A percentile compares a stretch with the other conserved stretches of the same genome.
phyloP scores from a whole-genome alignment of 352 stramenopile species.

The Phytophthora pini region DNA sequence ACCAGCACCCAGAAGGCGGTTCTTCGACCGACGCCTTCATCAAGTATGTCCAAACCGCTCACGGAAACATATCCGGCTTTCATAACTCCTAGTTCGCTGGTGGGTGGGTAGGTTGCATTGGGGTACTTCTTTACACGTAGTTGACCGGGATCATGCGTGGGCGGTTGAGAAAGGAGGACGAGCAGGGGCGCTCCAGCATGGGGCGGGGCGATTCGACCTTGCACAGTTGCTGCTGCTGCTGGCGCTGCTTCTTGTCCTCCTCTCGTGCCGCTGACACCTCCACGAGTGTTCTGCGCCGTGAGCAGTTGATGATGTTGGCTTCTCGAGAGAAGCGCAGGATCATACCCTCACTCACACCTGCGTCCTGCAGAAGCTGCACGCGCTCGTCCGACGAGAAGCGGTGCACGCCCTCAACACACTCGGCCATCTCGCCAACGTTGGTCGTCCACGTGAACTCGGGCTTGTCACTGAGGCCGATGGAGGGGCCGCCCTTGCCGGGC shows the following conservation, averaged over 20 bases:
- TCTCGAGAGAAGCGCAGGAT: conserved; percentile 72
- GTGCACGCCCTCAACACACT: conserved; percentile 63
- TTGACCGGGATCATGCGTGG: conserved; percentile 58
- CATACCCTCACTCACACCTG: conserved; percentile 66
- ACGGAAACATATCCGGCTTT: not conserved
- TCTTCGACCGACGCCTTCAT: conserved; percentile 16
- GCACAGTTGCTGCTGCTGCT: conserved; percentile 19
- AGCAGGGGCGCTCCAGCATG: conserved; percentile 38
- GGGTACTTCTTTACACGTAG: conserved; percentile 38
- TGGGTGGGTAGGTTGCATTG: conserved; percentile 5
- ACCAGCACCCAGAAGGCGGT: conserved; percentile 1
- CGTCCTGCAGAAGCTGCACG: conserved; percentile 52
- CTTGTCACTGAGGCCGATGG: conserved; percentile 54
- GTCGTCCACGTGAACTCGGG: conserved; percentile 71
- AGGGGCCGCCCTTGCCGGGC: conserved; percentile 54
- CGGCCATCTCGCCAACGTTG: conserved; percentile 68
- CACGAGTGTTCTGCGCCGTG: conserved; percentile 52
- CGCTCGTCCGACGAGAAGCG: conserved; percentile 61
- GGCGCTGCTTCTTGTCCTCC: conserved; percentile 35
- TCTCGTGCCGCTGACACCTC: conserved; percentile 48
- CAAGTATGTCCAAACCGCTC: conserved; percentile 14
- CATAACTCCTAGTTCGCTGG: not conserved
- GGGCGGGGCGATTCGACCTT: conserved; percentile 27
- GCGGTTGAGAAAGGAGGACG: conserved; percentile 38
- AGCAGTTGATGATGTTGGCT: conserved; percentile 71